These are phyloP conservation scores for Lobulomyces angularis DNA, from an alignment of 192 early-diverging fungal genomes.

Conservation along the genomic window DNA sequence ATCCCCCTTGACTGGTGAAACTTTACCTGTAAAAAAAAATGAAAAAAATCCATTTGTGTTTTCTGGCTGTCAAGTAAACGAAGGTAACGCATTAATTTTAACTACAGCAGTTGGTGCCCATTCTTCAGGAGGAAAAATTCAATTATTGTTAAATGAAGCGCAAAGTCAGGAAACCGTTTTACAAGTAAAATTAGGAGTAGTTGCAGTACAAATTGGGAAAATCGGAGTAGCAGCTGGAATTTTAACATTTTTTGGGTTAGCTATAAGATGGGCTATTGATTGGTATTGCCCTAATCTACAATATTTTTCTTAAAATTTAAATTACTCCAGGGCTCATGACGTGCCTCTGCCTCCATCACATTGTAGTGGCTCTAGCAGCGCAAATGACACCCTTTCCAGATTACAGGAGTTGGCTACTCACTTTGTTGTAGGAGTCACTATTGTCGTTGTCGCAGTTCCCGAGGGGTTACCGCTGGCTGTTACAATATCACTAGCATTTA, in stretches of 20 bases:
- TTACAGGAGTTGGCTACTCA: slow-evolving; percentile 26
- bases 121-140: slow-evolving; percentile 44
- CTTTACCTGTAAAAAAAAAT: slow-evolving; percentile 40
- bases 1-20: slow-evolving; percentile 47
- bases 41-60: slow-evolving; percentile 36
- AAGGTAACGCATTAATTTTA: slow-evolving; percentile 38
- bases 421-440: slow-evolving; percentile 43
- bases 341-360: no score
- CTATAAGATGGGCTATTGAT: slow-evolving; percentile 36
- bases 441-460: slow-evolving; percentile 51
- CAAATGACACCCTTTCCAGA: slow-evolving; percentile 14
- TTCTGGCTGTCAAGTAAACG: slow-evolving; percentile 39
- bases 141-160: slow-evolving; percentile 41
- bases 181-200: slow-evolving; percentile 40
- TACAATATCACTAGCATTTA: slow-evolving; percentile 43
- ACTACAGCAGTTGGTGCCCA: slow-evolving; percentile 37
- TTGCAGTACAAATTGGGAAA: slow-evolving; percentile 48
- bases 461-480: slow-evolving; percentile 55
- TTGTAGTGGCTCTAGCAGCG: no score
- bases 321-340: no score
- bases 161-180: slow-evolving; percentile 44
- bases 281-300: background rate
- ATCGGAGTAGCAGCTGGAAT: slow-evolving; percentile 46
- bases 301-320: background rate
- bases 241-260: slow-evolving; percentile 38